Evolutionary conservation across 2,329 filamentous ascomycete species (phyloP).

Genomic region (Paecilomyces sp.): DNA sequence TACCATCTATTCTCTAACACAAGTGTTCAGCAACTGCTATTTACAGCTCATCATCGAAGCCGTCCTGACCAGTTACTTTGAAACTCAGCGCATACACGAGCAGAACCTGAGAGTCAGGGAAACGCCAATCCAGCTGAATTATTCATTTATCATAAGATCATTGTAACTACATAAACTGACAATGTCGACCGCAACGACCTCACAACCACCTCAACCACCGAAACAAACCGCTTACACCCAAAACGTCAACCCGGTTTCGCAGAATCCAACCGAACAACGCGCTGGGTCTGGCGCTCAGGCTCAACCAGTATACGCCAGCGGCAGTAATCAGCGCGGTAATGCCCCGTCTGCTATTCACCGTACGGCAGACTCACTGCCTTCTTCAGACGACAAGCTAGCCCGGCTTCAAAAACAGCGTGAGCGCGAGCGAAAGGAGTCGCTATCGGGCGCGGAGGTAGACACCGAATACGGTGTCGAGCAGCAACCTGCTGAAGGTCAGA

Average conservation of each 20-base stretch:
- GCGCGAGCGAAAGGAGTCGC: conserved; percentile 9
- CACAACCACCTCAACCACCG: conserved; percentile 23
- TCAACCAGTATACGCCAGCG: neutral
- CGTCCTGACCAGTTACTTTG: neutral
- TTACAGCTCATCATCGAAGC: neutral
- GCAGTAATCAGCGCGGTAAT: conserved; percentile 16
- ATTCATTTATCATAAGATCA: no score
- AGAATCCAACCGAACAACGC: conserved; percentile 14
- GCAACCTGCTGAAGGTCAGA: conserved; percentile 27
- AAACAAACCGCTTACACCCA: conserved; percentile 27
- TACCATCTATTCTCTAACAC: neutral
- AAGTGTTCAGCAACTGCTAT: neutral
- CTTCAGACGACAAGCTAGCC: conserved; percentile 17
- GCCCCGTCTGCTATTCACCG: conserved; percentile 17
- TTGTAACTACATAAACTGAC: neutral
- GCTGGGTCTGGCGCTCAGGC: neutral
- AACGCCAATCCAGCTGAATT: neutral
- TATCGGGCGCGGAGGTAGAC: conserved; percentile 18
- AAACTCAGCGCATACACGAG: neutral
- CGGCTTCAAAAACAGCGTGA: conserved; percentile 11
- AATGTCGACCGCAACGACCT: conserved; percentile 3
- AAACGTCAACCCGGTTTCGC: conserved; percentile 24
- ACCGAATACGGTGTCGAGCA: conserved; percentile 29
- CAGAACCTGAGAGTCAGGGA: neutral
- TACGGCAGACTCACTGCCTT: conserved; percentile 19